phyloP scores from a whole-genome alignment of 108 stramenopile genomes.

The Cyclotella atomus region DNA sequence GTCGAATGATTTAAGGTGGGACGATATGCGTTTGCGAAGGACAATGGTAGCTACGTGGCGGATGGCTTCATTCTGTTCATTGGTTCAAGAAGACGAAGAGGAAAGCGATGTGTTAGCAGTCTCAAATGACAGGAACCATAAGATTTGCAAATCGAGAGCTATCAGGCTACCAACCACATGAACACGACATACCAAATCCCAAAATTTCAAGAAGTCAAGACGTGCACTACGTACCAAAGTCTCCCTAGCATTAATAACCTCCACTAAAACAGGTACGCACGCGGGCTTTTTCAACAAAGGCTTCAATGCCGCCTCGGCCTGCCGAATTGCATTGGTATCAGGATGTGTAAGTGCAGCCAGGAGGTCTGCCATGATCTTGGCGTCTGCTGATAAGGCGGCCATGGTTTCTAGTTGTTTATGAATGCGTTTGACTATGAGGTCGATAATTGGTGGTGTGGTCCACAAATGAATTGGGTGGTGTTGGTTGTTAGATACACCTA shows the following conservation, averaged over 20 bases:
- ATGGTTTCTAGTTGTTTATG: slow-evolving; percentile 19
- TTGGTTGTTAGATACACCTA: not conserved
- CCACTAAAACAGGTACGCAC: slow-evolving; percentile 82
- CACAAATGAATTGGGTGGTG: not conserved
- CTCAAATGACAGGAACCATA: no score
- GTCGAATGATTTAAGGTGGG: slow-evolving; percentile 83
- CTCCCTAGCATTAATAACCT: slow-evolving; percentile 58
- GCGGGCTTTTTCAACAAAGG: slow-evolving; percentile 79
- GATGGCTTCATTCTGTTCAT: slow-evolving; percentile 58
- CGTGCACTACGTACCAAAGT: slow-evolving; percentile 69
- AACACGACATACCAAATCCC: not conserved
- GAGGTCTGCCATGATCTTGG: slow-evolving; percentile 54
- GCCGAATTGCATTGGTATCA: slow-evolving; percentile 89
- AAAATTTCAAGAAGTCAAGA: no score
- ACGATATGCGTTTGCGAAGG: slow-evolving; percentile 86
- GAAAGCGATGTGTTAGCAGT: not conserved
- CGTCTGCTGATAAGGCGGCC: slow-evolving; percentile 51
- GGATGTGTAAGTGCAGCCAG: slow-evolving; percentile 84
- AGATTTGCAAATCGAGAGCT: no score
- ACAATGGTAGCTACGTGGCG: slow-evolving; percentile 93
- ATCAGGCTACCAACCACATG: no score
- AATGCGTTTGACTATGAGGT: no score
- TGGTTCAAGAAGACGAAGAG: not conserved
- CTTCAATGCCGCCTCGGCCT: slow-evolving; percentile 88
- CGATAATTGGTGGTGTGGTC: not conserved